phyloP scores from a whole-genome alignment of 129 eudicot genomes.

The Helianthus tuberosus region DNA sequence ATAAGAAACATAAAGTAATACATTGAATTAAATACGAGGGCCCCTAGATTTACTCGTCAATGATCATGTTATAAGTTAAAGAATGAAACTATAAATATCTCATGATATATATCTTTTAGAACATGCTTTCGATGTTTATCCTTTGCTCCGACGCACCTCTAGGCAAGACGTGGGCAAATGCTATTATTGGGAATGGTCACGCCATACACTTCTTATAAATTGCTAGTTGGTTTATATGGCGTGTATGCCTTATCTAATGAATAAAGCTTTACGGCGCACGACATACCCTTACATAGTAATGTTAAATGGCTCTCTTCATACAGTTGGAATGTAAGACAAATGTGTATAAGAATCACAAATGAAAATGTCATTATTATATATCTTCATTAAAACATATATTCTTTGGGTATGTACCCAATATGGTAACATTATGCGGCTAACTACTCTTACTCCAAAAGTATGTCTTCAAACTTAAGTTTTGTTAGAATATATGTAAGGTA shows the following conservation, averaged over 20 bases:
- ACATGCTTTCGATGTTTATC: neutral
- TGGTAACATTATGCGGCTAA: neutral
- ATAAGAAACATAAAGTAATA: neutral
- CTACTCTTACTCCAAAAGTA: neutral
- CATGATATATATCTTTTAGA: neutral
- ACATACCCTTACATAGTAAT: neutral
- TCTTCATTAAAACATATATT: neutral
- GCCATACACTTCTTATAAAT: neutral
- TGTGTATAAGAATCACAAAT: neutral
- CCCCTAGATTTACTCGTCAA: neutral
- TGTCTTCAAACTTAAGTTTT: neutral
- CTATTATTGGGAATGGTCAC: conserved; percentile 15
- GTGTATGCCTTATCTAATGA: conserved; percentile 1
- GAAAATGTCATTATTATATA: neutral
- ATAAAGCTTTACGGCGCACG: neutral
- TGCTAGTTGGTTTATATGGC: neutral
- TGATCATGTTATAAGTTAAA: neutral
- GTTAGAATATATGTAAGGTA: neutral
- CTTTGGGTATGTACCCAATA: neutral
- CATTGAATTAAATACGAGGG: neutral
- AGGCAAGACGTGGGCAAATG: neutral
- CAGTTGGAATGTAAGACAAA: neutral
- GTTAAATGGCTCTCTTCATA: neutral
- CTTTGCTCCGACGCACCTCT: neutral
- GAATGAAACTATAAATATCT: neutral